Percentiles rank a stretch among this genome's conserved stretches.
Conservation (phyloP, 2,329 filamentous ascomycete genomes). For the Didymella exigua region DNA sequence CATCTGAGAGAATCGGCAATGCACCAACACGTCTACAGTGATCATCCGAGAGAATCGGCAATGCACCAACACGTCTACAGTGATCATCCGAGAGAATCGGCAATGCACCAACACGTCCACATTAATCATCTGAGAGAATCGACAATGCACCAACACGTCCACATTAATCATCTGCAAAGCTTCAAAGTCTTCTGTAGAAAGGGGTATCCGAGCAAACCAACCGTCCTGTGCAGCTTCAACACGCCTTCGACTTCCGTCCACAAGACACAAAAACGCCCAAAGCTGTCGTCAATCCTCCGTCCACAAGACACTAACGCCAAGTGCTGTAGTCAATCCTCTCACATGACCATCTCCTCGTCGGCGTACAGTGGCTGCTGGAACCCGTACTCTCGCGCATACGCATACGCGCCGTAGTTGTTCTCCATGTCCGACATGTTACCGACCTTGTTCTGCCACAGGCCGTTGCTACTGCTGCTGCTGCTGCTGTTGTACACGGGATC, state of each 20-base stretch:
- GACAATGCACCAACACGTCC: constrained; percentile 3
- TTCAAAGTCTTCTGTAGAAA: not conserved
- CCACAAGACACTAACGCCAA: not conserved
- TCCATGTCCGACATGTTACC: constrained; percentile 61
- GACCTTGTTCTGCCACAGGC: constrained; percentile 56
- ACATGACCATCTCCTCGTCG: constrained; percentile 52
- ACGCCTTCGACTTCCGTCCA: not conserved
- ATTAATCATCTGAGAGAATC: not conserved
- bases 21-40: constrained; percentile 4
- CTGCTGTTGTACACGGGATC: constrained; percentile 69
- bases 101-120: constrained; percentile 7
- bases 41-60: no score
- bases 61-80: constrained; percentile 5
- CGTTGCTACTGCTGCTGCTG: constrained; percentile 45
- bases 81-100: constrained; percentile 1
- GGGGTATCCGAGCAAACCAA: constrained; percentile 11
- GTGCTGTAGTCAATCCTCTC: not conserved
- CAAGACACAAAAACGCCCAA: constrained; percentile 1
- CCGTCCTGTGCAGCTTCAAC: not conserved
- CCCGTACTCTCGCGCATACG: constrained; percentile 59
- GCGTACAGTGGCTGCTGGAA: constrained; percentile 39
- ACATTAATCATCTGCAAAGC: not conserved
- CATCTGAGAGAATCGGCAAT: no score
- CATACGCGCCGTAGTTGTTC: constrained; percentile 69
- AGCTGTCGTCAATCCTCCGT: not conserved